These are phyloP conservation scores for Arthrinium puccinioides DNA, from an alignment of 2,329 filamentous ascomycete genomes.

Conservation along the genomic window DNA sequence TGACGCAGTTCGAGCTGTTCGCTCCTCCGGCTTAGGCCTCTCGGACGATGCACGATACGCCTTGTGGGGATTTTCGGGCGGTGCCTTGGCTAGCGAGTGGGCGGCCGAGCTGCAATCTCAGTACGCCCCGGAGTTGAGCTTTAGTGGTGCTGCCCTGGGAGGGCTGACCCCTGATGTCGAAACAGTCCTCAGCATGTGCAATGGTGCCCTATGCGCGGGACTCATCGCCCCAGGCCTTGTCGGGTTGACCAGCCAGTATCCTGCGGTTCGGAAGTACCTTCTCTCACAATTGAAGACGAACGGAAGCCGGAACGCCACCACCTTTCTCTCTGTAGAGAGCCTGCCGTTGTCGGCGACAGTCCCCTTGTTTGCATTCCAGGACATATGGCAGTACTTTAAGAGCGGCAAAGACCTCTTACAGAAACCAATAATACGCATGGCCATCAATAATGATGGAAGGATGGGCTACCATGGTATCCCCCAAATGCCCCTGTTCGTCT, in stretches of 20 bases:
- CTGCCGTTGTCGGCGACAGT: slow-evolving; percentile 10
- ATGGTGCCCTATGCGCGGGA: slow-evolving; percentile 21
- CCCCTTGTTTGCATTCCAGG: slow-evolving; percentile 10
- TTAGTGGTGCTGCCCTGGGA: slow-evolving; percentile 41
- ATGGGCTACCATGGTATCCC: slow-evolving; percentile 28
- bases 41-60: slow-evolving; percentile 21
- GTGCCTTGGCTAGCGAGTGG: slow-evolving; percentile 42
- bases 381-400: slow-evolving; percentile 22
- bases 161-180: slow-evolving; percentile 35
- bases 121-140: slow-evolving; percentile 45
- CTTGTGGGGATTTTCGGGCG: slow-evolving; percentile 50
- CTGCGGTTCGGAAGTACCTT: slow-evolving; percentile 18
- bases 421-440: slow-evolving; percentile 5
- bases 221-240: slow-evolving; percentile 25
- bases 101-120: slow-evolving; percentile 42
- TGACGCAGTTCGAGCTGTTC: slow-evolving; percentile 5
- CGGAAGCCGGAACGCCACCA: slow-evolving; percentile 13
- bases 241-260: slow-evolving; percentile 26
- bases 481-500: slow-evolving; percentile 33
- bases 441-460: slow-evolving; percentile 14
- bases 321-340: slow-evolving; percentile 12
- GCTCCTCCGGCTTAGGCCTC: slow-evolving; percentile 1
- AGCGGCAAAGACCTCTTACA: slow-evolving; percentile 9
- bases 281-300: slow-evolving; percentile 10
- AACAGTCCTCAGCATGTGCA: slow-evolving; percentile 25